Percentiles rank a stretch among this genome's conserved stretches.
phyloP scores from a whole-genome alignment of 768 basidiomycete species.

The Exsudoporus frostii region DNA sequence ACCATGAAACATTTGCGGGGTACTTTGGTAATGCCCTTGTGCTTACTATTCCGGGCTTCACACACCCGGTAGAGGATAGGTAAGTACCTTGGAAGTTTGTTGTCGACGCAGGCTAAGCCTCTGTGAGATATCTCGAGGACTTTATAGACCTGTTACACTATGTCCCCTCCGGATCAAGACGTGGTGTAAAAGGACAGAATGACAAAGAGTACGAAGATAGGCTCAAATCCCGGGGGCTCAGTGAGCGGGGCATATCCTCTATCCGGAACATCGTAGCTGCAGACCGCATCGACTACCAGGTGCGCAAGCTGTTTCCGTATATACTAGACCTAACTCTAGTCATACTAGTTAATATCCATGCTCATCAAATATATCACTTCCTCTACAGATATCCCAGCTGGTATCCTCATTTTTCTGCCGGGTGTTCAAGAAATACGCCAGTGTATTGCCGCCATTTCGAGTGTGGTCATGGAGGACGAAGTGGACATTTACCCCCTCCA shows the following conservation, averaged over 20 bases:
- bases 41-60: constrained; percentile 79
- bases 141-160: constrained; percentile 59
- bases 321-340: neutral
- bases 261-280: constrained; percentile 60
- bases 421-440: constrained; percentile 86
- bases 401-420: constrained; percentile 85
- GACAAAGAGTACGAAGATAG: constrained; percentile 45
- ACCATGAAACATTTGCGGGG: constrained; percentile 76
- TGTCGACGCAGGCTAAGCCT: neutral
- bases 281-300: constrained; percentile 73
- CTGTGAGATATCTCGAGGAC: constrained; percentile 79
- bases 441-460: constrained; percentile 60
- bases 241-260: constrained; percentile 45
- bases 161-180: constrained; percentile 41
- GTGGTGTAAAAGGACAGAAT: constrained; percentile 23
- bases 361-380: constrained; percentile 62
- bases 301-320: constrained; percentile 23
- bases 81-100: constrained; percentile 30
- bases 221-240: constrained; percentile 52
- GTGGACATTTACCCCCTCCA: constrained; percentile 75
- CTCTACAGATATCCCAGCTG: constrained; percentile 46
- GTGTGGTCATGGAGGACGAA: constrained; percentile 27
- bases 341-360: constrained; percentile 58
- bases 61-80: constrained; percentile 76
- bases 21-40: constrained; percentile 84